Evolutionary conservation across 2,329 filamentous ascomycete species (phyloP).

Genomic region (Hymenoscyphus infarciens): DNA sequence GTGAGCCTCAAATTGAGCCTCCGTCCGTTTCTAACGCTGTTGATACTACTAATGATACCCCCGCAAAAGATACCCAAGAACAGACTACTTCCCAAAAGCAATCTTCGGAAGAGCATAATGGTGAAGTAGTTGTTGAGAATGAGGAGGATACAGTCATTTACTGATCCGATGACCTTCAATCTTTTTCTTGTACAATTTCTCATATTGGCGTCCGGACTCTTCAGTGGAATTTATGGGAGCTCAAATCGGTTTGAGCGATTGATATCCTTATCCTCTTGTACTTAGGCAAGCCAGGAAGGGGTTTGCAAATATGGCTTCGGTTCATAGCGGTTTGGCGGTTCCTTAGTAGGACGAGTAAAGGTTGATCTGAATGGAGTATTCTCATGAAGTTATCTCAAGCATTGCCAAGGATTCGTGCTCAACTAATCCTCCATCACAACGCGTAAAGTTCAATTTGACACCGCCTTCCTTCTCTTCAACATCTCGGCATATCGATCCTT

Average conservation of each 20-base stretch:
- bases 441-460: neutral
- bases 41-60: constrained; percentile 39
- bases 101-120: constrained; percentile 63
- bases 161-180: constrained; percentile 39
- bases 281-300: neutral
- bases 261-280: constrained; percentile 10
- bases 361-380: neutral
- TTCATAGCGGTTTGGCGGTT: neutral
- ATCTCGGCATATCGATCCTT: neutral
- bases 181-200: constrained; percentile 10
- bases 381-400: neutral
- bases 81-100: constrained; percentile 37
- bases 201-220: constrained; percentile 1
- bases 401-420: neutral
- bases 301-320: neutral
- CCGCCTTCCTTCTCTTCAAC: neutral
- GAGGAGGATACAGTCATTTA: constrained; percentile 93
- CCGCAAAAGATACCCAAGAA: constrained; percentile 30
- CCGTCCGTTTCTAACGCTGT: constrained; percentile 34
- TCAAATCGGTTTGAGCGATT: constrained; percentile 6
- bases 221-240: neutral
- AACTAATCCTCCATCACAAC: neutral
- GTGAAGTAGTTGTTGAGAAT: constrained; percentile 76
- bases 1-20: constrained; percentile 44
- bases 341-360: neutral